These are phyloP conservation scores for Cladobotryum protrusum DNA, from an alignment of 2,329 filamentous ascomycete species.

Conservation along the genomic window DNA sequence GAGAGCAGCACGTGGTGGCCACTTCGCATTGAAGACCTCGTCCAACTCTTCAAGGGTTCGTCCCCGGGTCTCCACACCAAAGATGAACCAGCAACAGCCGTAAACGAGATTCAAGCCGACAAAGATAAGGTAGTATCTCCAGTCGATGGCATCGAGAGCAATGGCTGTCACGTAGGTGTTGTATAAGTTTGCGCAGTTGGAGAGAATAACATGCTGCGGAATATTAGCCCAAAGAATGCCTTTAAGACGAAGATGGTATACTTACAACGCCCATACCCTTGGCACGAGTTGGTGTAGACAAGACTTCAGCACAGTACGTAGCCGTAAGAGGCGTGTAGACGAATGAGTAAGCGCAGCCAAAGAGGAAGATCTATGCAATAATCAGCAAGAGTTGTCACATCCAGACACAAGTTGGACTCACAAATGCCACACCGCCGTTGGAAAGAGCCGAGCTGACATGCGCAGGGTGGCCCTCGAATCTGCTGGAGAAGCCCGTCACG, in stretches of 20 bases:
- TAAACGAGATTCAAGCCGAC: slow-evolving; percentile 27
- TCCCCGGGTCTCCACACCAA: slow-evolving; percentile 26
- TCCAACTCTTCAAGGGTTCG: slow-evolving; percentile 40
- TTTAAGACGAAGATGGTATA: too few relatives aligned
- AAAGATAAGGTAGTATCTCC: slow-evolving; percentile 26
- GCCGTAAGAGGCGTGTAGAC: slow-evolving; percentile 43
- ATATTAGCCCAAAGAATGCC: background rate
- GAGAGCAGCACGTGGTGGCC: slow-evolving; percentile 32
- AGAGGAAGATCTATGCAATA: slow-evolving; percentile 40
- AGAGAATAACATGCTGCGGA: slow-evolving; percentile 20
- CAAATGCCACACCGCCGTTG: slow-evolving; percentile 41
- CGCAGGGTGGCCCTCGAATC: slow-evolving; percentile 29
- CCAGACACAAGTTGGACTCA: slow-evolving; percentile 15
- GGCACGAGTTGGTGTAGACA: slow-evolving; percentile 27
- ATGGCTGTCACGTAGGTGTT: slow-evolving; percentile 27
- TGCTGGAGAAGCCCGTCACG: slow-evolving; percentile 40
- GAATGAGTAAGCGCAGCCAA: slow-evolving; percentile 45
- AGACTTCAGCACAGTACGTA: slow-evolving; percentile 30
- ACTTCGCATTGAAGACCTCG: slow-evolving; percentile 33
- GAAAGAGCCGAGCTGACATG: slow-evolving; percentile 29
- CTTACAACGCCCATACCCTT: slow-evolving; percentile 30
- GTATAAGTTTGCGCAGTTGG: slow-evolving; percentile 26
- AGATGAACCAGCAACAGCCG: slow-evolving; percentile 20
- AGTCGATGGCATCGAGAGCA: slow-evolving; percentile 25
- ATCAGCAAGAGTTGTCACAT: background rate